Evolutionary conservation across 2,329 filamentous ascomycete species (phyloP).

Genomic region (Aspergillus bombycis): DNA sequence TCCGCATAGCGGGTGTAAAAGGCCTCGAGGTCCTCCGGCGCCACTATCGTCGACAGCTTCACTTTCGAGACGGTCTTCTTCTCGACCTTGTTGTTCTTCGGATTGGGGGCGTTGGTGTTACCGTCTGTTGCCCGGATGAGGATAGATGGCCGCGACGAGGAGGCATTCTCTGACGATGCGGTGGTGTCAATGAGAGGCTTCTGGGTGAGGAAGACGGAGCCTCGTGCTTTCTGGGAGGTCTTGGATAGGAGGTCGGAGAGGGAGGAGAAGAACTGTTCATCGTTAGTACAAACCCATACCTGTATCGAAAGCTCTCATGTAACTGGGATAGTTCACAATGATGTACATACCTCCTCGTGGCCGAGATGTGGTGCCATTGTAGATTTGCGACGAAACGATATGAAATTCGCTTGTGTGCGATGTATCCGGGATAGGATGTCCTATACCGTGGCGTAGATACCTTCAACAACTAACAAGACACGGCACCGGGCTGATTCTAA

Average conservation of each 20-base stretch:
- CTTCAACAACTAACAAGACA: not conserved
- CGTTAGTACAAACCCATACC: conserved; percentile 2
- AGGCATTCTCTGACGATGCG: conserved; percentile 42
- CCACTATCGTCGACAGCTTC: conserved; percentile 82
- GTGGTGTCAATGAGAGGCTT: conserved; percentile 37
- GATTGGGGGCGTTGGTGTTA: conserved; percentile 56
- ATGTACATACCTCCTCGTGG: conserved; percentile 45
- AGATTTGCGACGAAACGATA: not conserved
- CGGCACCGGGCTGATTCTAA: not conserved
- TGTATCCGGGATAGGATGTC: not conserved
- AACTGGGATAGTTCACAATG: not conserved
- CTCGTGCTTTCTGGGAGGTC: conserved; percentile 43
- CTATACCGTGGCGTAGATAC: too few species aligned
- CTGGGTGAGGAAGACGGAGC: conserved; percentile 50
- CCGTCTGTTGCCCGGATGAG: conserved; percentile 85
- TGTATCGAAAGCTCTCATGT: too few species aligned
- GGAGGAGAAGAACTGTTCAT: conserved; percentile 46
- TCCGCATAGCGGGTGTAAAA: conserved; percentile 90
- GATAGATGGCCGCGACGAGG: conserved; percentile 71
- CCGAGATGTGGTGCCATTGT: conserved; percentile 41
- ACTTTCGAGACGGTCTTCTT: conserved; percentile 62
- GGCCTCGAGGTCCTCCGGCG: conserved; percentile 71
- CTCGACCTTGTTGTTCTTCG: conserved; percentile 36
- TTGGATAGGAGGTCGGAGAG: conserved; percentile 44
- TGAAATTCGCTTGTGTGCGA: not conserved